Percentiles rank a stretch among this genome's conserved stretches.
These are phyloP conservation scores for Amylostereum areolatum DNA, from an alignment of 1,284 basidiomycete genomes.

Conservation along the genomic window DNA sequence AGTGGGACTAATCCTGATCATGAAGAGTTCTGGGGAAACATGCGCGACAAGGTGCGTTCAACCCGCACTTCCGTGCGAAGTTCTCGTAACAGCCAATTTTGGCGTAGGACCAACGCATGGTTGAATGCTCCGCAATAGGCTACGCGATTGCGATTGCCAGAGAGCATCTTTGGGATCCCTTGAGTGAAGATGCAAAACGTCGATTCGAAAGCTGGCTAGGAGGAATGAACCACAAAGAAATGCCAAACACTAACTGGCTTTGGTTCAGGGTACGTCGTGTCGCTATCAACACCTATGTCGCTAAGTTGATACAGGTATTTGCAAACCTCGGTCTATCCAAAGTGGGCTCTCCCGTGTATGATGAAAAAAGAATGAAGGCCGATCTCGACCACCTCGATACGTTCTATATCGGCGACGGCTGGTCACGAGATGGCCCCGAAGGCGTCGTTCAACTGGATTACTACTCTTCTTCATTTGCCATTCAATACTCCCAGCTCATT, in stretches of 20 bases:
- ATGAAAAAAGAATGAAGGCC: constrained; percentile 58
- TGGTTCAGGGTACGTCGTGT: constrained; percentile 61
- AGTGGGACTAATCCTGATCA: constrained; percentile 61
- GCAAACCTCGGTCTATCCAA: constrained; percentile 69
- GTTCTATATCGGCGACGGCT: constrained; percentile 72
- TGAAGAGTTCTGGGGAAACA: constrained; percentile 72
- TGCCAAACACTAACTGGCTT: constrained; percentile 75
- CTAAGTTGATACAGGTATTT: constrained; percentile 43
- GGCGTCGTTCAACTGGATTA: constrained; percentile 77
- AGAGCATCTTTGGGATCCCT: constrained; percentile 59
- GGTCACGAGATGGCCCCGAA: constrained; percentile 74
- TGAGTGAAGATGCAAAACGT: constrained; percentile 46
- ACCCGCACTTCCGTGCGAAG: too few species aligned
- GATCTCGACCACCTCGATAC: constrained; percentile 76
- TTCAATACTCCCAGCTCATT: constrained; percentile 68
- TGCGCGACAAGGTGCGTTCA: constrained; percentile 44
- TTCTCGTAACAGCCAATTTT: too few species aligned
- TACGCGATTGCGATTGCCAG: constrained; percentile 64
- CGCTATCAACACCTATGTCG: not conserved
- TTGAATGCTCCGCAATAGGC: constrained; percentile 75
- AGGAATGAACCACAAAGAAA: constrained; percentile 71
- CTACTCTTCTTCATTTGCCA: constrained; percentile 76
- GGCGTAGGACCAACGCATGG: constrained; percentile 65
- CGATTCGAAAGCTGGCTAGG: constrained; percentile 65
- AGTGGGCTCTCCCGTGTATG: constrained; percentile 53